These are phyloP conservation scores for Laetiporus sulphureus DNA, from an alignment of 1,284 basidiomycete genomes.

Conservation along the genomic window DNA sequence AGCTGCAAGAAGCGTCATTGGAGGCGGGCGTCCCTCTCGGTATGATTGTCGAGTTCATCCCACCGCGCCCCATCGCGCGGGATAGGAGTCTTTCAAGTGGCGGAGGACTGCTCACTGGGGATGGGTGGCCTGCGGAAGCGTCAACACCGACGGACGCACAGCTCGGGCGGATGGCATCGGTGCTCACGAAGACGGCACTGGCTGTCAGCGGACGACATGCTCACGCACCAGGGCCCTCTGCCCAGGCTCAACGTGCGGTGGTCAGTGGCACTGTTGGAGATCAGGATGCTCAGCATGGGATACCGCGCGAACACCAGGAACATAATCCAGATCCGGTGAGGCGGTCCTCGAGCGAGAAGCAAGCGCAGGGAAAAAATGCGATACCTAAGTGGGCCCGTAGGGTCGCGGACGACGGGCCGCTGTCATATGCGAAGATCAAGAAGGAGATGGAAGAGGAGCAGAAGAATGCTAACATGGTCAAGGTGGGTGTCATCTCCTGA, in stretches of 20 bases:
- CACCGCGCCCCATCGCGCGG: constrained; percentile 9
- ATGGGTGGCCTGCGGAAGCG: constrained; percentile 18
- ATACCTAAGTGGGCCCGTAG: no score
- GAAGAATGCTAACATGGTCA: constrained; percentile 38
- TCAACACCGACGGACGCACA: constrained; percentile 23
- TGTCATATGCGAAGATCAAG: constrained; percentile 14
- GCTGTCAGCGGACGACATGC: constrained; percentile 25
- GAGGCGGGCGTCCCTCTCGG: constrained; percentile 56
- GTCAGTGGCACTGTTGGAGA: neutral
- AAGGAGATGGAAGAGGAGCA: constrained; percentile 30
- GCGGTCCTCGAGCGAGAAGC: neutral
- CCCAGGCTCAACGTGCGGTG: neutral
- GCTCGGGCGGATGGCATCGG: constrained; percentile 45
- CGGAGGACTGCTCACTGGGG: constrained; percentile 17
- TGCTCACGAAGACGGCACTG: constrained; percentile 43
- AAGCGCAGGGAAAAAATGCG: neutral
- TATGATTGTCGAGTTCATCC: constrained; percentile 29
- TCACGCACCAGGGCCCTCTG: constrained; percentile 12
- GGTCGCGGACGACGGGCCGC: no score
- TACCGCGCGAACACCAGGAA: neutral
- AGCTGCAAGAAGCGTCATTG: constrained; percentile 53
- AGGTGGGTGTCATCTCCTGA: constrained; percentile 28
- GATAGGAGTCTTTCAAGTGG: constrained; percentile 15
- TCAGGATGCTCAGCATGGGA: neutral
- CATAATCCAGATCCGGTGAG: neutral